These are phyloP conservation scores for Fusarium floridanum DNA, from an alignment of 2,329 filamentous ascomycete species.

Conservation along the genomic window DNA sequence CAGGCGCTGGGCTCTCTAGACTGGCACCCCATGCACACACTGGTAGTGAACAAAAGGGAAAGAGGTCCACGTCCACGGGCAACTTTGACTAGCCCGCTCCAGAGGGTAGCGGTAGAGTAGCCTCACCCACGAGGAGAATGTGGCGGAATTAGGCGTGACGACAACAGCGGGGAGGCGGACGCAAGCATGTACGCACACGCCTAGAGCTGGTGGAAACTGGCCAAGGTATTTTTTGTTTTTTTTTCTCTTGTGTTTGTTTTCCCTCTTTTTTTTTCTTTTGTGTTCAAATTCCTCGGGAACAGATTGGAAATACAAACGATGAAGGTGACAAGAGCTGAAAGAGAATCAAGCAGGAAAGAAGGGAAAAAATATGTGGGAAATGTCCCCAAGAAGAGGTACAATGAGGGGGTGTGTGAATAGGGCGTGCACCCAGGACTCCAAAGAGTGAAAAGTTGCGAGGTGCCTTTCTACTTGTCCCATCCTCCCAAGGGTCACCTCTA, in stretches of 20 bases:
- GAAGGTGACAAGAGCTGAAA: slow-evolving; percentile 15
- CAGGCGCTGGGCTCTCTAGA: slow-evolving; percentile 22
- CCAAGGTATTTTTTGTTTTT: neutral
- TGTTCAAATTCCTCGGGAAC: neutral
- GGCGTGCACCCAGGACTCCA: neutral
- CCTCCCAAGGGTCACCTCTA: slow-evolving; percentile 20
- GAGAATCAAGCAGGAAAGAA: neutral
- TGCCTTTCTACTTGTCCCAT: neutral
- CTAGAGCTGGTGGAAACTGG: neutral
- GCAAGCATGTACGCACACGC: slow-evolving; percentile 23
- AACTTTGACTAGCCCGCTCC: neutral
- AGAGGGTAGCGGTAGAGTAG: neutral
- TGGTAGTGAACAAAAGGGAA: neutral
- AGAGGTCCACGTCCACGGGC: neutral
- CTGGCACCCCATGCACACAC: slow-evolving; percentile 15
- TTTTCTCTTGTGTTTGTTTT: neutral
- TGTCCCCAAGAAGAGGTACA: slow-evolving; percentile 3
- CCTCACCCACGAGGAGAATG: no score
- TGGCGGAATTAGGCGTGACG: slow-evolving; percentile 18
- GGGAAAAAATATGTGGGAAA: slow-evolving; percentile 19
- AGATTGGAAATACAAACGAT: slow-evolving; percentile 21
- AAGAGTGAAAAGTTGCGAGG: slow-evolving; percentile 9
- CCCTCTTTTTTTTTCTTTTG: neutral
- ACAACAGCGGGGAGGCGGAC: slow-evolving; percentile 16
- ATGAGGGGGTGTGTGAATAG: slow-evolving; percentile 8